phyloP scores from a whole-genome alignment of 1,284 basidiomycete species.

The Ustilago loliicola region DNA sequence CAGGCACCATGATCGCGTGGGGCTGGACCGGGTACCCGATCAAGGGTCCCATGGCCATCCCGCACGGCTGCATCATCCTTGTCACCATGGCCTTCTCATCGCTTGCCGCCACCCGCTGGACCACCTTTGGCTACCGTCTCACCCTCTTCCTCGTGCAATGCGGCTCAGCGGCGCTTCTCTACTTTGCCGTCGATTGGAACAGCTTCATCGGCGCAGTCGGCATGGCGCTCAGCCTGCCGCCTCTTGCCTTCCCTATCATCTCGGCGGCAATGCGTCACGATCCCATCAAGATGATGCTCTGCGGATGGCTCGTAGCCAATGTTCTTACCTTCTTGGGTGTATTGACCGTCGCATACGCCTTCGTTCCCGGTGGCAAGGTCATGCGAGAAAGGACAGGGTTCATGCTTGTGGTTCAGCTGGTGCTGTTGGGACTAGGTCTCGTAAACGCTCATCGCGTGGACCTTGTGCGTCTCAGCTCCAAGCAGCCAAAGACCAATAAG shows the following conservation, averaged over 20 bases:
- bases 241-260: conserved; percentile 48
- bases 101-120: conserved; percentile 72
- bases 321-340: conserved; percentile 63
- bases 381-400: conserved; percentile 84
- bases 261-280: conserved; percentile 56
- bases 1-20: conserved; percentile 88
- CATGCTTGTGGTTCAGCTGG: conserved; percentile 42
- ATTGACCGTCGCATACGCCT: conserved; percentile 92
- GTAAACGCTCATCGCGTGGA: conserved; percentile 39
- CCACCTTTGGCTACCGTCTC: conserved; percentile 35
- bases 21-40: conserved; percentile 90
- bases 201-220: conserved; percentile 81
- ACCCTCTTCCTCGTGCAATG: conserved; percentile 47
- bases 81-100: conserved; percentile 58
- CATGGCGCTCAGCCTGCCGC: conserved; percentile 77
- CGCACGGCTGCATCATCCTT: conserved; percentile 75
- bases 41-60: conserved; percentile 75
- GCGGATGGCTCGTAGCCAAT: conserved; percentile 58
- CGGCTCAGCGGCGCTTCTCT: conserved; percentile 74
- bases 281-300: conserved; percentile 58
- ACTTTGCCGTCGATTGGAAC: conserved; percentile 76
- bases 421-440: conserved; percentile 37
- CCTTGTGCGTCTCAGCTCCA: conserved; percentile 12
- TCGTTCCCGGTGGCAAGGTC: conserved; percentile 85
- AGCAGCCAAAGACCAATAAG: no score